Conservation (phyloP, 176 grass and related monocot genomes). For the Triticum timopheevii region DNA sequence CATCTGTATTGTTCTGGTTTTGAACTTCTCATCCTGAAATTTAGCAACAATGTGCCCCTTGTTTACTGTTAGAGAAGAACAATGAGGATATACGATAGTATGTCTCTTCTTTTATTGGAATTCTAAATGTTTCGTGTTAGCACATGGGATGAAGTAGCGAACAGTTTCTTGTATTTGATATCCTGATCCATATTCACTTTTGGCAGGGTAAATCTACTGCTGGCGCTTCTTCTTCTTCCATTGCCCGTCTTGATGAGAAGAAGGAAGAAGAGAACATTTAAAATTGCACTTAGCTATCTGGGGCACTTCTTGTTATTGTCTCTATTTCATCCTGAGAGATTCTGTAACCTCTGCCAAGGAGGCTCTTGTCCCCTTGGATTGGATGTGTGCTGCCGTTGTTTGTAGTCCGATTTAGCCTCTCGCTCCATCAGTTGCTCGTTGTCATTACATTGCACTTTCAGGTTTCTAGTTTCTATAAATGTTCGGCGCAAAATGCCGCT, state of each 20-base stretch:
- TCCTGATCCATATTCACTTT: not conserved
- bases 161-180: not conserved
- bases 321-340: not conserved
- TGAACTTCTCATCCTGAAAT: not conserved
- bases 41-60: not conserved
- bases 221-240: not conserved
- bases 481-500: not conserved
- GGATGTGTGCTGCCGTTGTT: not conserved
- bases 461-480: not conserved
- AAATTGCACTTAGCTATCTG: not conserved
- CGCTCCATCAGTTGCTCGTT: not conserved
- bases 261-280: not conserved
- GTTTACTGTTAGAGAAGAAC: conserved; percentile 2
- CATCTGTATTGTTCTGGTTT: not conserved
- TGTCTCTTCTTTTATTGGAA: not conserved
- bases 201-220: not conserved
- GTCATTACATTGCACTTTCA: not conserved
- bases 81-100: not conserved
- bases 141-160: not conserved
- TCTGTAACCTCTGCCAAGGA: not conserved
- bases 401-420: not conserved
- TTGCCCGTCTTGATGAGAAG: not conserved
- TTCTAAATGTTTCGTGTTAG: not conserved
- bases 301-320: not conserved
- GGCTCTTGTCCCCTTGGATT: not conserved